phyloP scores from a whole-genome alignment of 768 basidiomycete species.

The Xerocomellus dryophilus region DNA sequence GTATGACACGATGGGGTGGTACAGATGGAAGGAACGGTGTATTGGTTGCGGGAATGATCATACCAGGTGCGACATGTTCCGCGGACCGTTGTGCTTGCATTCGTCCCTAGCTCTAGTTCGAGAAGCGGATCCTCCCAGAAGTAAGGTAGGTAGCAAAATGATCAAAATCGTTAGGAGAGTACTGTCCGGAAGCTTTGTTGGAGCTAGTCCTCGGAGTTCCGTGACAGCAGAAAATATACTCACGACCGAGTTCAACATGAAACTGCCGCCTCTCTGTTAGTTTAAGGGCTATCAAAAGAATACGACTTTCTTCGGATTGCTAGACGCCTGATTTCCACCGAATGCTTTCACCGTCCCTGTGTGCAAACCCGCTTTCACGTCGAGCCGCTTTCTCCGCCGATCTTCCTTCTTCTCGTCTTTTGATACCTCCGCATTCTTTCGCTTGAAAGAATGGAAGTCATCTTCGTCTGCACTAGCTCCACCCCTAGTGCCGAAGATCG shows the following conservation, averaged over 20 bases:
- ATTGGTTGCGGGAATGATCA: neutral
- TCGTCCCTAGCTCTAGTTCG: neutral
- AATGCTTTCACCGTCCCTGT: slow-evolving; percentile 39
- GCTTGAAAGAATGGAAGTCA: slow-evolving; percentile 83
- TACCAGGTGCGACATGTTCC: neutral
- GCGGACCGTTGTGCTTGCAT: neutral
- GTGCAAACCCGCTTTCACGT: slow-evolving; percentile 44
- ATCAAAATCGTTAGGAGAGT: neutral
- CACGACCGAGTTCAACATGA: neutral
- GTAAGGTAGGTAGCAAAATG: neutral
- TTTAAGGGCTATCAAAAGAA: slow-evolving; percentile 35
- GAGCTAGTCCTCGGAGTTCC: neutral
- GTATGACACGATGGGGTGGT: neutral
- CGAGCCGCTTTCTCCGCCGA: slow-evolving; percentile 40
- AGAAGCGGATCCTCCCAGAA: neutral
- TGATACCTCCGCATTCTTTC: slow-evolving; percentile 58
- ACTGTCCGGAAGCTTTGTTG: neutral
- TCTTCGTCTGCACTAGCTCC: slow-evolving; percentile 89
- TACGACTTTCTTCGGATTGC: slow-evolving; percentile 45
- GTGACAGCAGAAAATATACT: neutral
- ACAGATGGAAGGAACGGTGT: neutral
- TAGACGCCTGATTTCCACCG: slow-evolving; percentile 25
- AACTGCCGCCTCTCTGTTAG: neutral
- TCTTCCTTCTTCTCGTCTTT: slow-evolving; percentile 52
- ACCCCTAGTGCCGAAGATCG: slow-evolving; percentile 33